Conservation (phyloP, 169 alveolate species). For the Plasmodium gallinaceum region DNA sequence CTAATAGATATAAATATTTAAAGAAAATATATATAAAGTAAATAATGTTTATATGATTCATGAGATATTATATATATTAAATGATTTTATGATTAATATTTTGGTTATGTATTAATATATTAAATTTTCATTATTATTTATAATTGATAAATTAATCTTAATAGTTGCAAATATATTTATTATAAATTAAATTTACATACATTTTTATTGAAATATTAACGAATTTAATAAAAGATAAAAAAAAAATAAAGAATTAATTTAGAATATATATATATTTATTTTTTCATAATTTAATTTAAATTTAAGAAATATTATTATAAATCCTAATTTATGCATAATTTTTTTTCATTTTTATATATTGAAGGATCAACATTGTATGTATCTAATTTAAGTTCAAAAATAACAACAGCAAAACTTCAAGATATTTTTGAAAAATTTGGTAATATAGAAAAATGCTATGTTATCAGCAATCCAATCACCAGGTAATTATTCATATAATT, state of each 20-base stretch:
- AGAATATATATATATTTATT: not conserved
- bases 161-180: no score
- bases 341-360: not conserved
- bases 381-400: constrained; percentile 73
- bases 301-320: not conserved
- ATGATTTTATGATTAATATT: no score
- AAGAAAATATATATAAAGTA: not conserved
- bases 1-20: constrained; percentile 4
- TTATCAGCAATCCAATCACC: constrained; percentile 73
- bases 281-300: not conserved
- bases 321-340: not conserved
- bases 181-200: no score
- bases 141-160: no score
- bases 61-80: not conserved
- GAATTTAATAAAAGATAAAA: not conserved
- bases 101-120: no score
- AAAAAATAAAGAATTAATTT: not conserved
- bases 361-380: constrained; percentile 72
- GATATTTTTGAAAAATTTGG: constrained; percentile 75
- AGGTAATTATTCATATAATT: constrained; percentile 10
- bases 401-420: constrained; percentile 66
- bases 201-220: no score
- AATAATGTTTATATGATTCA: not conserved
- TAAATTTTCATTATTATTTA: no score
- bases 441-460: constrained; percentile 68